Base-by-base conservation (phyloP, 352 stramenopile species). In the Lagenidium sp. region DNA sequence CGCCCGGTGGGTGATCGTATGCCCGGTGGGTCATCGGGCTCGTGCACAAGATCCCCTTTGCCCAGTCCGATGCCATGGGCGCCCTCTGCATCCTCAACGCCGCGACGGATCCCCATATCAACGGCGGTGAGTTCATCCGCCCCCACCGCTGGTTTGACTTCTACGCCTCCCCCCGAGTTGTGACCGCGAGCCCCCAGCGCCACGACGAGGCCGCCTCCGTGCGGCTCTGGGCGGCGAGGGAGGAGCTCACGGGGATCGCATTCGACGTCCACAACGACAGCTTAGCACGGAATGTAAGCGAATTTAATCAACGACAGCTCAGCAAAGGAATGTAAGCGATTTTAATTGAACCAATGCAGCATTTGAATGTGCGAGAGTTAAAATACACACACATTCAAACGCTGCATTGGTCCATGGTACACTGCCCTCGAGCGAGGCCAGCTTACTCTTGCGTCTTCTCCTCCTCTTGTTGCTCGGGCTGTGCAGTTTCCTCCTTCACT, bases 1-100 rank as follows among this genome's bases (percentile, higher is more conserved):
- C 28, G 50, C 78, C 24, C 66, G 61, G 8, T 47, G n/a, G n/a
- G n/a, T n/a, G n/a, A n/a, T n/a, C n/a, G n/a, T n/a, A n/a, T n/a
- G n/a, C n/a, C n/a, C n/a, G n/a, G n/a, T n/a, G 53, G 18, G 46
- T 72, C 23, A 72, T 83, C 42, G 52, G 53, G 5, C 69, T 78
- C 32, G 63, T 83, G 21, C 66, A 82, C 40, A 70, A 56, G 55
- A 57, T 82, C 37, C 70, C 70, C 12, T 82, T 70, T 56, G 70
- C 70, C 0, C 71, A 85, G 53, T 68, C 44, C 34, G 79, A 80
- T 40, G 56, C 46, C 23, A 76, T 81, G 57, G 71, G 71, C 0
- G 68, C 71, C 12, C 55, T 85, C 13, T 68, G 63, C 44, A 53
- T 82, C 28, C 56, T 84, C 12, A 80, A 71, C 40, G 65, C 54